Evolutionary conservation across 2,329 filamentous ascomycete genomes (phyloP).

Genomic region (Phialocephala subalpina): DNA sequence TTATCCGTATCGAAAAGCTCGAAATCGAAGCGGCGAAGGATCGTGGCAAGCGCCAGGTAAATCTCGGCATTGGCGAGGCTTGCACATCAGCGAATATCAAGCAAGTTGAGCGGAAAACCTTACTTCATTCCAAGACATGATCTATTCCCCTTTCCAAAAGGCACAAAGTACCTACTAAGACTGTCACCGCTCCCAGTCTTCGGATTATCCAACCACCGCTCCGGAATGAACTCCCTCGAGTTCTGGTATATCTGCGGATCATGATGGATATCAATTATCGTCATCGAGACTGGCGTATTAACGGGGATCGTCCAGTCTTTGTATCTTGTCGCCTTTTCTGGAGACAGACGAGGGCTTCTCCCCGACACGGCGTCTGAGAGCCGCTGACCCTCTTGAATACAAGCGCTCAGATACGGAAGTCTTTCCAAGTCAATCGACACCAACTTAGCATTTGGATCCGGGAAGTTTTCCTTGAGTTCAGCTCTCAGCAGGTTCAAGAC

Average conservation of each 20-base stretch:
- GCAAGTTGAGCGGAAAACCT: background rate
- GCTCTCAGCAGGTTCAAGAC: background rate
- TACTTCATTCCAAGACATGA: background rate
- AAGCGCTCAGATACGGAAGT: background rate
- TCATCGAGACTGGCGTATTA: background rate
- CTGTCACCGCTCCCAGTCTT: background rate
- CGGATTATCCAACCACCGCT: background rate
- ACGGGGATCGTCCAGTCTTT: background rate
- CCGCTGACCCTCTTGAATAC: background rate
- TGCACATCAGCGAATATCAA: background rate
- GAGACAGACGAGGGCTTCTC: background rate
- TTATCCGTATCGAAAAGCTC: slow-evolving; percentile 27
- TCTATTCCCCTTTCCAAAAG: background rate
- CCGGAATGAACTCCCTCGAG: background rate
- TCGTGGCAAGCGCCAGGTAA: slow-evolving; percentile 21
- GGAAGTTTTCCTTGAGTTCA: background rate
- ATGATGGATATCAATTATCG: background rate
- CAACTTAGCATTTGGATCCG: background rate
- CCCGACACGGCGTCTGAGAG: background rate
- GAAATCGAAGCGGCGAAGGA: slow-evolving; percentile 26
- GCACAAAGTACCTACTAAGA: background rate
- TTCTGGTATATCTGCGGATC: background rate
- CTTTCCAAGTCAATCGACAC: background rate
- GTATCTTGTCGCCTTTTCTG: background rate
- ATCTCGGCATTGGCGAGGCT: slow-evolving; percentile 23